A percentile compares a stretch with the other conserved stretches of the same genome.
phyloP scores from a whole-genome alignment of 345 rosid species.

The Sisymbrium altissimum region DNA sequence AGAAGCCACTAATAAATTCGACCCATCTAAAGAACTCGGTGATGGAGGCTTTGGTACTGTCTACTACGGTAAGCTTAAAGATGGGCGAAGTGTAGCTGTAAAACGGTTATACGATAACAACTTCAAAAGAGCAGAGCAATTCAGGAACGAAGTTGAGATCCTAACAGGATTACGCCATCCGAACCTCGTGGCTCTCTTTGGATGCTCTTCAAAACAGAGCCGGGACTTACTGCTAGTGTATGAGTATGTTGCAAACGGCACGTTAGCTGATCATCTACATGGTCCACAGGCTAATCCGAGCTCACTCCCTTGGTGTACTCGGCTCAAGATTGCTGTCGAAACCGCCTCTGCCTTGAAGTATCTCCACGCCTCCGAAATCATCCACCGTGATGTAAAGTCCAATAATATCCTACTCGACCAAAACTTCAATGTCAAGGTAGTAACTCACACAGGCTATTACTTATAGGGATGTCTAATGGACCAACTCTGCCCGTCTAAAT shows the following conservation, averaged over 20 bases:
- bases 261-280: conserved; percentile 82
- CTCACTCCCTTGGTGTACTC: conserved; percentile 53
- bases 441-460: not conserved
- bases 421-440: conserved; percentile 63
- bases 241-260: conserved; percentile 81
- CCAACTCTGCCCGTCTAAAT: not conserved
- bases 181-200: conserved; percentile 72
- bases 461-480: not conserved
- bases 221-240: conserved; percentile 75
- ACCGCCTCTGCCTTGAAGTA: conserved; percentile 73
- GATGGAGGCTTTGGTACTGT: conserved; percentile 96
- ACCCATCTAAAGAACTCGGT: conserved; percentile 68
- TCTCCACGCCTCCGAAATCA: conserved; percentile 69
- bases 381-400: conserved; percentile 92
- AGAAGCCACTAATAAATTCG: conserved; percentile 69
- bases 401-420: conserved; percentile 79
- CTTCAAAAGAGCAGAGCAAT: conserved; percentile 72
- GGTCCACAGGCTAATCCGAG: conserved; percentile 65
- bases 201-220: conserved; percentile 82
- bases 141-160: conserved; percentile 78
- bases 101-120: conserved; percentile 81
- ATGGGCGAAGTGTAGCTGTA: conserved; percentile 79
- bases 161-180: conserved; percentile 63
- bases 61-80: conserved; percentile 75
- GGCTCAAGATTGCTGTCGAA: conserved; percentile 78